phyloP scores from a whole-genome alignment of 1,284 basidiomycete species.

The Apiotrichum sp. region DNA sequence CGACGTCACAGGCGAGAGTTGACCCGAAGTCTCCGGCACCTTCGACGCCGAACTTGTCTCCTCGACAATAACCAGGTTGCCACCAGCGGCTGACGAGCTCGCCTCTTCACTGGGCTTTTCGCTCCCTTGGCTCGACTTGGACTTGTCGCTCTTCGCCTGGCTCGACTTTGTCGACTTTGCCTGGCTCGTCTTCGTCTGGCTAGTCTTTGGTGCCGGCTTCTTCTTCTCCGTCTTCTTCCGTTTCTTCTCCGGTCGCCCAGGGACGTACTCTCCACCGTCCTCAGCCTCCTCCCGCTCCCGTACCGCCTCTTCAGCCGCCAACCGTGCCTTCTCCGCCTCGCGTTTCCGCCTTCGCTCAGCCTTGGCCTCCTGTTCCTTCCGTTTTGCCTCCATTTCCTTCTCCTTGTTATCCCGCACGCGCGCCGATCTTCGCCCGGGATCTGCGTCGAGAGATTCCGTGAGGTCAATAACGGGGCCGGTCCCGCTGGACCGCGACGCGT shows the following conservation, averaged over 20 bases:
- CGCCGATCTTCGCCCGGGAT: slow-evolving; percentile 2
- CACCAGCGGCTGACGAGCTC: neutral
- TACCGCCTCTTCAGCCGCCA: slow-evolving; percentile 5
- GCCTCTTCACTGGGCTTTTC: neutral
- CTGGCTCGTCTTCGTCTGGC: slow-evolving; percentile 6
- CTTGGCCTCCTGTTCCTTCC: slow-evolving; percentile 20
- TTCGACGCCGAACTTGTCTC: too few species aligned
- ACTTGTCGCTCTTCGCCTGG: neutral
- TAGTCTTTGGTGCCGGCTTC: neutral
- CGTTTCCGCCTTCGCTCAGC: slow-evolving; percentile 21
- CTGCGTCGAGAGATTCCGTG: neutral
- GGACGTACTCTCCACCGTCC: slow-evolving; percentile 2
- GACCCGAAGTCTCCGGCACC: too few species aligned
- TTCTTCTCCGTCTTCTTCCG: slow-evolving; percentile 5
- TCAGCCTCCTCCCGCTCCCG: slow-evolving; percentile 1
- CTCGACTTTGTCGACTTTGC: neutral
- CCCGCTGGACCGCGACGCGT: neutral
- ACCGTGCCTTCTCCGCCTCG: slow-evolving; percentile 14
- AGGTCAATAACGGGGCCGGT: slow-evolving; percentile 1
- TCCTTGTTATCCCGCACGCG: slow-evolving; percentile 19
- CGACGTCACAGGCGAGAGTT: too few species aligned
- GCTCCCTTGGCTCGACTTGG: neutral
- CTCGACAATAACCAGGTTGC: too few species aligned
- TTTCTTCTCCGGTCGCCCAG: slow-evolving; percentile 4
- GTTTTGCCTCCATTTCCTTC: slow-evolving; percentile 13